Evolutionary conservation across 2,329 filamentous ascomycete species (phyloP), one percentile per base, ranked within the genome.

Genomic region (Coniochaeta ligniaria): DNA sequence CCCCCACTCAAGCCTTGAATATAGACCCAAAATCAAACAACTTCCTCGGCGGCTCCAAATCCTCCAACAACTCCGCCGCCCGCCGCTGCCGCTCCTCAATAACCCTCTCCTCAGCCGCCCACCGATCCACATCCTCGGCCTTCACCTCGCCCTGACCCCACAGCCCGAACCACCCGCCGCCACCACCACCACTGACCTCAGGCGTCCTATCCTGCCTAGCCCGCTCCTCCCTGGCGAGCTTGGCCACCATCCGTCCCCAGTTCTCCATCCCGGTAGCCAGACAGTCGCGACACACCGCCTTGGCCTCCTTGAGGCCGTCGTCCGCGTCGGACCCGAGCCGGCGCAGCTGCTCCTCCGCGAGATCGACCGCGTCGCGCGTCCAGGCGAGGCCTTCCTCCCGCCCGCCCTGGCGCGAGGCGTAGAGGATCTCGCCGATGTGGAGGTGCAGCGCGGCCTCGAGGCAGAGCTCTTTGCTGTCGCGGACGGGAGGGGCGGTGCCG

Each of bases 341-440:
- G 65, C 80, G 83, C 47, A 86, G 80, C 67, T 86, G 86, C 63
- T 87, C 81, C 73, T 93, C 92, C 2, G 92, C 89, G 1, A 90
- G 77, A 66, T 93, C 89, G 35, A 96, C 91, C 28, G 89, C 92
- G 64, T 96, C 91, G 60, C 92, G 85, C 0, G 94, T 96, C 94
- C 94, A 98, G 6, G 87, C 86, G 1, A 97, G 79, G 0, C 92
- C 94, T 63, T 89, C 87, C 57, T 91, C 86, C 58, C 79, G 77
- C 20, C 72, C 73, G 4, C 70, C 62, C 4, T 78, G 75, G n/a
- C 83, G 81, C 5, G 83, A 83, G 0, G 91, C 84, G 73, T 90
- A 97, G 35, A 98, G 82, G 58, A 98, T 96, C 76, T 98, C 94
- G 61, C 94, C 94, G 64, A 98, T 94, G 73, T 96, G 95, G 26